Evolutionary conservation across 139 green algal genomes (phyloP).

Genomic region (Parachlorella kessleri): DNA sequence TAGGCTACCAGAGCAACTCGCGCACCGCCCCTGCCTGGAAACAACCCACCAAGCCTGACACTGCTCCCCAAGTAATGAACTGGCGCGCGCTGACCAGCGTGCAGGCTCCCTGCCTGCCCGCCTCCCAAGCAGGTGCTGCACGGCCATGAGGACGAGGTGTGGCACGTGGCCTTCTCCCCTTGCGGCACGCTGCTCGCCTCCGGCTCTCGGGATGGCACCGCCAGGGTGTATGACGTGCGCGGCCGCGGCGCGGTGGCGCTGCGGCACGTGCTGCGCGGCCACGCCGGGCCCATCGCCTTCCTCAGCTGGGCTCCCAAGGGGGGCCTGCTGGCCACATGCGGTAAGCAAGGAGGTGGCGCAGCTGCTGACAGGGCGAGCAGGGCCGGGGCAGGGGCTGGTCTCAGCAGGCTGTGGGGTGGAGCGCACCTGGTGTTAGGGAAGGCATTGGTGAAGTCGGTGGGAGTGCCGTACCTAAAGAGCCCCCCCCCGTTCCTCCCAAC

Average conservation of each 20-base stretch:
- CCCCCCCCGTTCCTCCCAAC: neutral
- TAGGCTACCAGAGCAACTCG: too few relatives aligned
- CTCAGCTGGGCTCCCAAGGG: slow-evolving; percentile 67
- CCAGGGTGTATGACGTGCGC: slow-evolving; percentile 63
- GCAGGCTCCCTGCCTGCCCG: too few relatives aligned
- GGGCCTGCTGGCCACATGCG: slow-evolving; percentile 40
- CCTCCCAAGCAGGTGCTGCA: slow-evolving; percentile 76
- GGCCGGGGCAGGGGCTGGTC: too few relatives aligned
- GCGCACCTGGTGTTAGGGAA: too few relatives aligned
- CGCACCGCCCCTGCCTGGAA: too few relatives aligned
- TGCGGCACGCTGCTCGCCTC: slow-evolving; percentile 74
- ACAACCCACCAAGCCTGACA: too few relatives aligned
- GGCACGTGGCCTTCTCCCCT: slow-evolving; percentile 90
- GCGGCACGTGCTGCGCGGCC: slow-evolving; percentile 45
- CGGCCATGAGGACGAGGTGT: slow-evolving; percentile 90
- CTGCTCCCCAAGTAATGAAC: too few relatives aligned
- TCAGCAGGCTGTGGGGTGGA: too few relatives aligned
- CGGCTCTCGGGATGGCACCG: slow-evolving; percentile 70
- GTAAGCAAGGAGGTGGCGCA: neutral
- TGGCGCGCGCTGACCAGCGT: too few relatives aligned
- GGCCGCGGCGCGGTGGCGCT: neutral
- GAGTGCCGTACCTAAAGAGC: too few relatives aligned
- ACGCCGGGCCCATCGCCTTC: slow-evolving; percentile 47
- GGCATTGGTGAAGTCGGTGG: too few relatives aligned
- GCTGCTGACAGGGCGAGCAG: too few relatives aligned